Percentiles rank a stretch among this genome's conserved stretches.
These are phyloP conservation scores for Xylariaceae sp. DNA, from an alignment of 2,329 filamentous ascomycete genomes.

Conservation along the genomic window DNA sequence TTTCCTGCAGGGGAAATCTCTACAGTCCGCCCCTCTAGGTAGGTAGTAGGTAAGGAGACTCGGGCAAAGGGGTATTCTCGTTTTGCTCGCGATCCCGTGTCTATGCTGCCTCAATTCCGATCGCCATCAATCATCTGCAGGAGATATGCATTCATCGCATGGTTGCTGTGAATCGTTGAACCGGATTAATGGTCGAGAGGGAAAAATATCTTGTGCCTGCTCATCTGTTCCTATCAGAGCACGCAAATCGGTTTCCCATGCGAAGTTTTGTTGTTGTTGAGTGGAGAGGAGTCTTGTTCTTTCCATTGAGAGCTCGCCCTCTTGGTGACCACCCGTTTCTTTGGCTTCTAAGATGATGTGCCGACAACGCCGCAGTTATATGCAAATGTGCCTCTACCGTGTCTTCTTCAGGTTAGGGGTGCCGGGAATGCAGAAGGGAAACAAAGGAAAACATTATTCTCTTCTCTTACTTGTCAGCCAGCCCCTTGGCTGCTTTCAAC, in stretches of 20 bases:
- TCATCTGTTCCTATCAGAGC: background rate
- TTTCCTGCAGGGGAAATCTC: conserved; percentile 8
- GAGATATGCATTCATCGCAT: background rate
- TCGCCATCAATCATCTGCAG: conserved; percentile 5
- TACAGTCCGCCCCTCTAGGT: conserved; percentile 8
- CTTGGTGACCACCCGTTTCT: conserved; percentile 16
- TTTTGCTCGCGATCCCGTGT: conserved; percentile 1
- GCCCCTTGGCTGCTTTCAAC: conserved; percentile 6
- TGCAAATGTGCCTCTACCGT: conserved; percentile 26
- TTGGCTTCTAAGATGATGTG: conserved; percentile 27
- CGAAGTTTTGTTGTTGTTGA: conserved; percentile 11
- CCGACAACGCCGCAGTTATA: conserved; percentile 30
- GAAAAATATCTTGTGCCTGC: conserved; percentile 2
- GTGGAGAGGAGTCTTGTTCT: conserved; percentile 12
- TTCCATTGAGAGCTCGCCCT: conserved; percentile 9
- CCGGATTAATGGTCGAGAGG: conserved; percentile 5
- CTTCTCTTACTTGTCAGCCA: conserved; percentile 5
- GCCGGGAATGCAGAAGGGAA: conserved; percentile 8
- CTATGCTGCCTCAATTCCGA: conserved; percentile 9
- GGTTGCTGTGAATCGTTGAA: background rate
- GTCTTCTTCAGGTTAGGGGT: conserved; percentile 15
- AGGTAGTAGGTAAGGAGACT: background rate
- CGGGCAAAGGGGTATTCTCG: background rate
- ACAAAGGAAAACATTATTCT: conserved; percentile 12
- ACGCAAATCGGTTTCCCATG: conserved; percentile 5